Base-by-base conservation (phyloP, 164 flowering plant genomes). In the Vitis amurensis region DNA sequence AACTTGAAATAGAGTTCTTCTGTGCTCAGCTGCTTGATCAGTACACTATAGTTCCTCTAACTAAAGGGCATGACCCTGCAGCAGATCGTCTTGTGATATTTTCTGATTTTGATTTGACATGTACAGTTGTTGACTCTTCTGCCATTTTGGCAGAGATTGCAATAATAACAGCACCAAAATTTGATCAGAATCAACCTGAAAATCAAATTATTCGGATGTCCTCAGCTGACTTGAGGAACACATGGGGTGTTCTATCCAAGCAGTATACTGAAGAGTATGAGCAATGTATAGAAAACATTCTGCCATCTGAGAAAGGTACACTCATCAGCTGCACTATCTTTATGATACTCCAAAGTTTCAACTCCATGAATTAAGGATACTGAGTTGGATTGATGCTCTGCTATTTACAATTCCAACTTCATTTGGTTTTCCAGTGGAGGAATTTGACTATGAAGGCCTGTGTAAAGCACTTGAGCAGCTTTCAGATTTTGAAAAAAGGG, bases 81-180 rank as follows among this genome's bases (percentile, higher is more conserved):
- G 80, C 81, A 71, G 71, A 80, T 31, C 83, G 72, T 53, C 88
- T 93, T 8, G 62, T 87, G 55, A 65, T 95, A 77, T 93, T 95
- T 80, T 88, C 94, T 73, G 99, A 95, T 82, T 95, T 93, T 86
- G 99, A 95, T 81, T 80, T 93, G 86, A 95, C 99, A 31, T 93
- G 99, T 82, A 84, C 98, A 16, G 86, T 87, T 67, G 86, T 92
- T 80, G 99, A 95, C 83, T 95, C 99, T 31, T 90, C 96, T 66
- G 98, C 99, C 76, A 85, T 95, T 75, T 86, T 93, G 86, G 99
- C 99, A 9, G 96, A 95, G 79, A 89, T 95, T 74, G 97, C 98
- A 31, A 93, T 93, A 72, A 62, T 87, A 62, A 93, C 90, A 58
- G 97, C 92, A 47, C 92, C 96, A 69, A 95, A 84, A 78, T 79